Conservation (phyloP, 2,329 filamentous ascomycete species). For the Endoconidiophora polonica region DNA sequence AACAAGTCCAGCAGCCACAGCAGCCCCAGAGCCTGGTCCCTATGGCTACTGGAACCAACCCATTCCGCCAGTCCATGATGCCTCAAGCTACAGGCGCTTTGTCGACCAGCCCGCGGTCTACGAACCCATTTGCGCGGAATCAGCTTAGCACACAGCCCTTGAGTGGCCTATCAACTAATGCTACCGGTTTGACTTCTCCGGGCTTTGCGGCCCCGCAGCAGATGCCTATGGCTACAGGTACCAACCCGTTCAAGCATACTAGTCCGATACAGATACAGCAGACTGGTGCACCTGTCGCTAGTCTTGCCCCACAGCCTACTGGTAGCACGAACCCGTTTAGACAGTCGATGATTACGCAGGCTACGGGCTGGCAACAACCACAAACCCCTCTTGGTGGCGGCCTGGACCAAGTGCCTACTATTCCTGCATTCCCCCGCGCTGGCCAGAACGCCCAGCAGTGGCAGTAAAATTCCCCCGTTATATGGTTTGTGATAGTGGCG, state of each 20-base stretch:
- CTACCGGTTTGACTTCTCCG: background rate
- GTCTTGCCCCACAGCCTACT: constrained; percentile 58
- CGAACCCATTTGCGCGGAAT: constrained; percentile 69
- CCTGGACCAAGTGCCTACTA: constrained; percentile 60
- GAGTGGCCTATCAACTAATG: constrained; percentile 9
- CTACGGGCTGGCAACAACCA: constrained; percentile 69
- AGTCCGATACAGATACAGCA: constrained; percentile 19
- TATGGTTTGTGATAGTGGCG: no score
- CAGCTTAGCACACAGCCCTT: constrained; percentile 14
- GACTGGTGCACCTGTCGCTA: constrained; percentile 29
- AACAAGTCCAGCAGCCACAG: constrained; percentile 22
- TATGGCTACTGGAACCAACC: constrained; percentile 46
- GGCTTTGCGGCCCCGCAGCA: constrained; percentile 22
- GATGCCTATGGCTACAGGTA: constrained; percentile 33
- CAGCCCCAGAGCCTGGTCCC: constrained; percentile 22
- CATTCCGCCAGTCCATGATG: constrained; percentile 86
- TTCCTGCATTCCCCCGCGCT: constrained; percentile 74
- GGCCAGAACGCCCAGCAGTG: constrained; percentile 47
- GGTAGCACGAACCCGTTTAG: constrained; percentile 91
- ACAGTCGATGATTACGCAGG: constrained; percentile 76
- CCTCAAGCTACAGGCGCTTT: constrained; percentile 26
- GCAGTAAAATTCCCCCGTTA: constrained; percentile 20
- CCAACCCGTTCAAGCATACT: constrained; percentile 40
- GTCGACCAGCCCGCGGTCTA: constrained; percentile 49
- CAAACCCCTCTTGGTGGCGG: constrained; percentile 61